Percentiles rank a stretch among this genome's conserved stretches.
Evolutionary conservation across 148 eudicot species (phyloP).

Genomic region (Tetragonia tetragonoides): DNA sequence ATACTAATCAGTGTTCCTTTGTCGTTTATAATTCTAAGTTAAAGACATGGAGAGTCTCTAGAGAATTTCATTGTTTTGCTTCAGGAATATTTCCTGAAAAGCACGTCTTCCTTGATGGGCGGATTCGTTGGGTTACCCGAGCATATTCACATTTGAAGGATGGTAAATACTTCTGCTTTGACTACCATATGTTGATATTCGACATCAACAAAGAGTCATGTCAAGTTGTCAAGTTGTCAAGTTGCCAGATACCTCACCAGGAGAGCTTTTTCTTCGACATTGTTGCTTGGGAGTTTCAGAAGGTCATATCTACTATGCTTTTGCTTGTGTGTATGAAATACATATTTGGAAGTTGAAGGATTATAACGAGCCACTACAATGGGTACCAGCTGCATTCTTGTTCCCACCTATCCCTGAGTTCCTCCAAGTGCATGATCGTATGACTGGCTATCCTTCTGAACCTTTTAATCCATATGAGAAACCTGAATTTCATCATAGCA

Average conservation of each 20-base stretch:
- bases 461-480: neutral
- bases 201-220: constrained; percentile 1
- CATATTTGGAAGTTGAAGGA: neutral
- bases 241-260: neutral
- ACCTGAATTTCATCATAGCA: neutral
- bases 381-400: neutral
- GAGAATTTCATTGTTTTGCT: neutral
- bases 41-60: neutral
- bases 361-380: neutral
- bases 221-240: constrained; percentile 4
- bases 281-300: no score
- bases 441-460: no score
- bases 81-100: neutral
- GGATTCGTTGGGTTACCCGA: neutral
- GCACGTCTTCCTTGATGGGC: neutral
- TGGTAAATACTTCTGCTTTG: neutral
- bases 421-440: no score
- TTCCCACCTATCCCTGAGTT: neutral
- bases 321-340: no score
- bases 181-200: constrained; percentile 3
- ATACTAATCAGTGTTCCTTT: neutral
- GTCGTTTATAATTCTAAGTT: neutral
- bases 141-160: neutral
- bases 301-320: no score
- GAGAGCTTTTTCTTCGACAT: no score